Evolutionary conservation across 805 yeast genomes (phyloP).

Genomic region (Nakazawaea molendinolei): DNA sequence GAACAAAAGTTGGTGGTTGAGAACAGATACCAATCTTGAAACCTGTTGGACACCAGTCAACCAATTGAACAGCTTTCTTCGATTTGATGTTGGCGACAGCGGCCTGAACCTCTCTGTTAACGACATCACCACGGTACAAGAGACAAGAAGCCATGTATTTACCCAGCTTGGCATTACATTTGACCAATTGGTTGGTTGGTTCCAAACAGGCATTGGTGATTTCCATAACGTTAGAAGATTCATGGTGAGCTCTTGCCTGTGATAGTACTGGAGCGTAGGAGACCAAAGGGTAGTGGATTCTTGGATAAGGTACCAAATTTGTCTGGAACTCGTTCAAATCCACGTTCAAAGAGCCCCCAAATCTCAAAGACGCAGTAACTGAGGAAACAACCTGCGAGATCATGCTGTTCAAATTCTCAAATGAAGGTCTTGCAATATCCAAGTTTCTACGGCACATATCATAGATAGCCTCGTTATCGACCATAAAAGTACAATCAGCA

Average conservation of each 20-base stretch:
- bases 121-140: slow-evolving; percentile 91
- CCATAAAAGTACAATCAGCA: slow-evolving; percentile 95
- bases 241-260: slow-evolving; percentile 78
- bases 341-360: slow-evolving; percentile 87
- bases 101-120: slow-evolving; percentile 86
- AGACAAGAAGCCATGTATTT: slow-evolving; percentile 94
- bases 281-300: slow-evolving; percentile 93
- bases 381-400: slow-evolving; percentile 92
- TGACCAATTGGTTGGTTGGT: slow-evolving; percentile 92
- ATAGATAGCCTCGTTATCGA: slow-evolving; percentile 90
- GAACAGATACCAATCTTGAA: slow-evolving; percentile 94
- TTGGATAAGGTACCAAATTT: slow-evolving; percentile 90
- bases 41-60: slow-evolving; percentile 96
- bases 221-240: slow-evolving; percentile 80
- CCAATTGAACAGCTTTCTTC: slow-evolving; percentile 84
- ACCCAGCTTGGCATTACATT: slow-evolving; percentile 87
- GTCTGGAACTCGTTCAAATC: slow-evolving; percentile 94
- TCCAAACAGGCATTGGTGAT: slow-evolving; percentile 92
- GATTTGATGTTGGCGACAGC: slow-evolving; percentile 85
- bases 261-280: slow-evolving; percentile 88
- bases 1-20: slow-evolving; percentile 84
- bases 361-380: slow-evolving; percentile 87
- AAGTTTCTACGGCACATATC: slow-evolving; percentile 89
- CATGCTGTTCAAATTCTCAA: slow-evolving; percentile 71
- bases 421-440: slow-evolving; percentile 80